Base-by-base conservation (phyloP, 108 stramenopile genomes). In the Skeletonema potamos region DNA sequence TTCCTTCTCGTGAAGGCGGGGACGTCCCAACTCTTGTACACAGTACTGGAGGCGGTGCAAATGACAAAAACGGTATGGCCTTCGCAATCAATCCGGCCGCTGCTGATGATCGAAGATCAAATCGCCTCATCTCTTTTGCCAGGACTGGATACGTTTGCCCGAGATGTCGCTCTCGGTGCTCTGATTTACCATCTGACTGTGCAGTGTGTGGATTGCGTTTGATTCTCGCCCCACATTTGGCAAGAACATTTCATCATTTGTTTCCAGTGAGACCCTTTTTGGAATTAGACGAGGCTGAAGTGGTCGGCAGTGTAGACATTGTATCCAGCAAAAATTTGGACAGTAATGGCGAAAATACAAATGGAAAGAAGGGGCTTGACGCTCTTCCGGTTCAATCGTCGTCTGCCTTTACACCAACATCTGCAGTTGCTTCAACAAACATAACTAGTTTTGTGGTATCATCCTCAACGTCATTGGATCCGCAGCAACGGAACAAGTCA, bases 191-290 rank as follows among this genome's bases (percentile, higher is more conserved):
- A 32, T 77, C 82, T 5, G 89, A 94, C 74, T 97, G 95, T 82
- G 85, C 90, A 44, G 93, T 96, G 7, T 96, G 95, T 76, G 90
- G 92, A 28, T 66, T 97, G 54, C 85, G 95, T 70, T 79, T 97
- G 44, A 92, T 96, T 12, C 48, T 94, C 44, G 82, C 93, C 27
- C 89, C 95, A 1, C 94, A 96, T 63, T 61, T 97, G 66, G 93
- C 95, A 32, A 68, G 95, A 63, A 86, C 88, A 8, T 95, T 94
- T 84, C 96, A 97, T 72, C 96, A 97, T 72, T 81, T 97, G 61
- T 97, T 97, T 63, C 96, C 96, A 9, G 93, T 96, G 39, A 71
- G 89, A 63, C 83, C 85, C 17, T 97, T 97, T 84, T 29, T 54
- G 56, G 92, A 95, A 63, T 61, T 91, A 55, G 61, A 65, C 11